These are phyloP conservation scores for Ensete glaucum DNA, from an alignment of 176 grass and related monocot genomes.

Conservation along the genomic window DNA sequence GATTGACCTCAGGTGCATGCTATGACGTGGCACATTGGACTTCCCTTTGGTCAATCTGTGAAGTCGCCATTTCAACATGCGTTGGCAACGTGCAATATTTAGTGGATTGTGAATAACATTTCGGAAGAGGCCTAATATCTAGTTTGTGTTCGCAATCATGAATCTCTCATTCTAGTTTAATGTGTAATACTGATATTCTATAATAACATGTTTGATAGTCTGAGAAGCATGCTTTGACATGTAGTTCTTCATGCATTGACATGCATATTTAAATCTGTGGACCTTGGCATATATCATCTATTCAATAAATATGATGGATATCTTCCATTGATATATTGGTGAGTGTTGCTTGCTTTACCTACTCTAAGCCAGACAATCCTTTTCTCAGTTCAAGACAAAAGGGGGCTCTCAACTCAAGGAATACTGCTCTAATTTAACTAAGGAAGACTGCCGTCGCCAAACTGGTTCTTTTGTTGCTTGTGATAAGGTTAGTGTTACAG, in stretches of 20 bases:
- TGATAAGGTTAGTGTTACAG: conserved; percentile 53
- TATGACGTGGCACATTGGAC: neutral
- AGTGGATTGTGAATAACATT: neutral
- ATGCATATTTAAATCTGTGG: neutral
- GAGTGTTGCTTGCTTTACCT: neutral
- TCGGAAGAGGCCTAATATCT: neutral
- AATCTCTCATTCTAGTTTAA: neutral
- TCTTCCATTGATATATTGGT: neutral
- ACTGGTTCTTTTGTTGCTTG: conserved; percentile 78
- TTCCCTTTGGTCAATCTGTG: neutral
- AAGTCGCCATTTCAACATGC: neutral
- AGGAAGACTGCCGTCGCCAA: conserved; percentile 89
- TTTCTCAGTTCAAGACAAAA: conserved; percentile 86
- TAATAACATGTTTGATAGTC: neutral
- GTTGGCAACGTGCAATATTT: neutral
- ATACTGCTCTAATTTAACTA: conserved; percentile 91
- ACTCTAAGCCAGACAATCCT: conserved; percentile 5
- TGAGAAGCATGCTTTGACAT: neutral
- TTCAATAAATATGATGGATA: neutral
- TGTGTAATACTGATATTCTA: too few relatives aligned
- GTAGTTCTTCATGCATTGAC: neutral
- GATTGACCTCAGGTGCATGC: neutral
- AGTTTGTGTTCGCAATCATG: neutral
- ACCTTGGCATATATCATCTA: neutral
- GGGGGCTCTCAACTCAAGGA: conserved; percentile 96